Conservation (phyloP, 345 rosid species). For the Microthlaspi erraticum region DNA sequence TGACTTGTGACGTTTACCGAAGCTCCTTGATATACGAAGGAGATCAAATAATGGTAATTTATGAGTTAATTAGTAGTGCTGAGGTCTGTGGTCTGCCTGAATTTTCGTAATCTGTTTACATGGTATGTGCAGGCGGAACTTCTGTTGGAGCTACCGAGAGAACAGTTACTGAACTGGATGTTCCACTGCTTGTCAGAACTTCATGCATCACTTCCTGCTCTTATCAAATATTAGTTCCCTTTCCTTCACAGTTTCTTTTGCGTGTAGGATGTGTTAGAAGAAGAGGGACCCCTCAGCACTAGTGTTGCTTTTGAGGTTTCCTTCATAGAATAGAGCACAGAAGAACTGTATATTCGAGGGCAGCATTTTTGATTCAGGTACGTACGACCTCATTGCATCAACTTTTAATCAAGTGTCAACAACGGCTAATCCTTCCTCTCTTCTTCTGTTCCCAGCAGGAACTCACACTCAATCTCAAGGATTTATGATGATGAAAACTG, state of each 20-base stretch:
- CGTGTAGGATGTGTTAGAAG: slow-evolving; percentile 33
- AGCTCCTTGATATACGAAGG: slow-evolving; percentile 68
- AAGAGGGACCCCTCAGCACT: slow-evolving; percentile 19
- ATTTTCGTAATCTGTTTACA: slow-evolving; percentile 18
- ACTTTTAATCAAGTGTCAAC: slow-evolving; percentile 2
- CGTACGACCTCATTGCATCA: slow-evolving; percentile 8
- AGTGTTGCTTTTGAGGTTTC: slow-evolving; percentile 27
- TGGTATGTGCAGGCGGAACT: slow-evolving; percentile 80
- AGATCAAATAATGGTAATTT: slow-evolving; percentile 76
- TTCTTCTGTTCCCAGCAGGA: slow-evolving; percentile 29
- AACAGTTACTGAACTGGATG: slow-evolving; percentile 88
- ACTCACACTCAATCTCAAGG: slow-evolving; percentile 14
- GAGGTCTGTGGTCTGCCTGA: not conserved
- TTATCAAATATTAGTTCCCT: slow-evolving; percentile 66
- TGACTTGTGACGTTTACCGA: slow-evolving; percentile 67
- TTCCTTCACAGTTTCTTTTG: slow-evolving; percentile 15
- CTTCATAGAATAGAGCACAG: slow-evolving; percentile 21
- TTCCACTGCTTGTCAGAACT: slow-evolving; percentile 93
- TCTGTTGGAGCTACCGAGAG: slow-evolving; percentile 88
- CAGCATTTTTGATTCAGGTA: slow-evolving; percentile 29
- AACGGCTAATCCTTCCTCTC: slow-evolving; percentile 15
- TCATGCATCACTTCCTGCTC: slow-evolving; percentile 79
- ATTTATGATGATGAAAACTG: slow-evolving; percentile 5
- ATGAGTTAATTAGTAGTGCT: slow-evolving; percentile 3
- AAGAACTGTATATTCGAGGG: slow-evolving; percentile 16